Evolutionary conservation across 2,329 filamentous ascomycete species (phyloP), one percentile per base, ranked within the genome.

Genomic region (Beauveria sp.): DNA sequence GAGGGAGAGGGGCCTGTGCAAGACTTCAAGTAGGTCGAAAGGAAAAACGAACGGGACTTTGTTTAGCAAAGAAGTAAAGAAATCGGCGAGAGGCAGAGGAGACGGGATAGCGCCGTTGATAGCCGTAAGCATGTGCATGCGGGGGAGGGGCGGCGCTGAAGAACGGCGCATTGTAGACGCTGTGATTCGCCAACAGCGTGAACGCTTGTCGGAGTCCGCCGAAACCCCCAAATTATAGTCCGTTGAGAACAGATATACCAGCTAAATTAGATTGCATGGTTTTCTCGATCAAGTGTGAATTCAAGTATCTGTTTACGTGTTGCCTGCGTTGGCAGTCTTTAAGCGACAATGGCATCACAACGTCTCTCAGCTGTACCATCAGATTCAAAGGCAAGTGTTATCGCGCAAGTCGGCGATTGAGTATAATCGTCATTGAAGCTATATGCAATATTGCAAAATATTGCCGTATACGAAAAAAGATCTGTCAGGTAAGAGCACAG

Each of bases 81-180:
- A 22, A 26, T 24, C 9, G 24, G 20, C 28, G 24, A 30, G 18
- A 43, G n/a, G 34, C 16, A n/a, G 22, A n/a, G 18, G 18, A 28
- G 9, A 14, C 14, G 9, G 10, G 6, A 18, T 24, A 5, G 18
- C 55, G 37, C 46, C 55, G 55, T 51, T 43, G 46, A 16, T 58
- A 58, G 37, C 55, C 55, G 55, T 34, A 16, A 16, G 20, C 55
- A 58, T 58, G 55, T 58, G 55, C 55, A 46, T 51, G 55, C 55
- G 55, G 55, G 55, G 55, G 57, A 53, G 48, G 57, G 57, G 48
- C 48, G 5, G 1, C 22, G 26, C 7, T 37, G 26, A 53, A 34
- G 28, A 53, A 53, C 22, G 46, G 48, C 47, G 26, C 16, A 52
- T 46, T 37, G 6, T 14, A 20, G 12, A 20, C 40, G 48, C 48